phyloP scores from a whole-genome alignment of 2,329 filamentous ascomycete genomes.

The Xylariales sp. region DNA sequence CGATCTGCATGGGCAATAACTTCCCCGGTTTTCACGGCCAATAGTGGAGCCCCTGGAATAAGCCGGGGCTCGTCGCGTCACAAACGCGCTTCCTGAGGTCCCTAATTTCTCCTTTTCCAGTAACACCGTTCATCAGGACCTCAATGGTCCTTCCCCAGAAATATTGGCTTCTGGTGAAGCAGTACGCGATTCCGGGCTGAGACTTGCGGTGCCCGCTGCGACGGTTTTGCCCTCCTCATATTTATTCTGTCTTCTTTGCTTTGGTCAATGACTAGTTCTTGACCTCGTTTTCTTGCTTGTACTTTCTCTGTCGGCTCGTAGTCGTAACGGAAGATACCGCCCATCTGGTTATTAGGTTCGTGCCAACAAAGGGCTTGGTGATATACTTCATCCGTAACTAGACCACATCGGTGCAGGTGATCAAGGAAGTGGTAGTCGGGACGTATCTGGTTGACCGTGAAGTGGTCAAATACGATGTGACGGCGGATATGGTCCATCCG shows the following conservation, averaged over 20 bases:
- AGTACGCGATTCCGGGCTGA: too few species aligned
- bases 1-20: too few species aligned
- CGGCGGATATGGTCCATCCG: conserved; percentile 47
- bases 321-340: neutral
- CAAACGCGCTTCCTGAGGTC: too few species aligned
- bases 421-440: conserved; percentile 87
- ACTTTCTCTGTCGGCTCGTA: neutral
- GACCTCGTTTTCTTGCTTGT: neutral
- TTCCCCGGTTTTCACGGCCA: too few species aligned
- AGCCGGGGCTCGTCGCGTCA: too few species aligned
- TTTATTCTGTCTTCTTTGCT: neutral
- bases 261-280: neutral
- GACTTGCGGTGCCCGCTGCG: too few species aligned
- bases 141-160: too few species aligned
- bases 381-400: conserved; percentile 14
- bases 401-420: conserved; percentile 38
- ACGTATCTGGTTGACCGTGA: conserved; percentile 51
- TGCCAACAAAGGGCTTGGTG: neutral
- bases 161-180: too few species aligned
- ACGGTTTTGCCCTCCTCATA: neutral
- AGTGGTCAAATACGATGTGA: conserved; percentile 33
- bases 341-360: neutral
- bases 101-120: too few species aligned
- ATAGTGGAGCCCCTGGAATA: too few species aligned
- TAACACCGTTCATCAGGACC: too few species aligned